A percentile compares a stretch with the other conserved stretches of the same genome.
These are phyloP conservation scores for Ophiocordyceps camponoti-floridani DNA, from an alignment of 2,329 filamentous ascomycete genomes.

Conservation along the genomic window DNA sequence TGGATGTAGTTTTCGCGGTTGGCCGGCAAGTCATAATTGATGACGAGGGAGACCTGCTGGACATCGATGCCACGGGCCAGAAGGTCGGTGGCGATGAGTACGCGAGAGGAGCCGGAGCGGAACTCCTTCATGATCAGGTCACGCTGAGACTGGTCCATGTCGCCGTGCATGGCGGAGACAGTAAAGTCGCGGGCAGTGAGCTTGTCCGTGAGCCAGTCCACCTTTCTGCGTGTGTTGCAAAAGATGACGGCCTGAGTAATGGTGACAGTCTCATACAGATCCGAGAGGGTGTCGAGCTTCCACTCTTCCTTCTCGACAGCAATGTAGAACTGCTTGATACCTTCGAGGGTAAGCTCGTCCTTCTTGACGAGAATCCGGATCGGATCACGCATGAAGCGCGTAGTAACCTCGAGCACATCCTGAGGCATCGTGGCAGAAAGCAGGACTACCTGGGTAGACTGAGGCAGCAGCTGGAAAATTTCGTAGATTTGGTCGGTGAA, in stretches of 20 bases:
- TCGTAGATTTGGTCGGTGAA: slow-evolving; percentile 99
- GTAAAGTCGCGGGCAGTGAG: slow-evolving; percentile 99
- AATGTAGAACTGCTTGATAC: slow-evolving; percentile 97
- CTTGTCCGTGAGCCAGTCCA: slow-evolving; percentile 98
- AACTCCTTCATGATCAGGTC: slow-evolving; percentile 99
- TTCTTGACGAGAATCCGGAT: slow-evolving; percentile 95
- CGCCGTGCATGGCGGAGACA: slow-evolving; percentile 95
- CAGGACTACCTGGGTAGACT: slow-evolving; percentile 94
- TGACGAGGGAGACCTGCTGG: slow-evolving; percentile 92
- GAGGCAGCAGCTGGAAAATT: slow-evolving; percentile 90
- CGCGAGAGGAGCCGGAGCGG: slow-evolving; percentile 85
- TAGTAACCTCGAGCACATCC: slow-evolving; percentile 97
- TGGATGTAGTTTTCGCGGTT: slow-evolving; percentile 99
- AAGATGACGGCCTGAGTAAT: slow-evolving; percentile 99
- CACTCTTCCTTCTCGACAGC: slow-evolving; percentile 98
- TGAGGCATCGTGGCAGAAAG: slow-evolving; percentile 93
- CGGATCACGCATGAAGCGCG: slow-evolving; percentile 98
- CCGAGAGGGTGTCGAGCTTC: slow-evolving; percentile 98
- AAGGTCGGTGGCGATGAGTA: slow-evolving; percentile 93
- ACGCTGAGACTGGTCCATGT: slow-evolving; percentile 96
- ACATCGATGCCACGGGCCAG: slow-evolving; percentile 98
- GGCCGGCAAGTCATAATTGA: slow-evolving; percentile 96
- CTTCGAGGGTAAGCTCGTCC: slow-evolving; percentile 94
- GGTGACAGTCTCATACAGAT: slow-evolving; percentile 95
- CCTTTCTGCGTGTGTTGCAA: slow-evolving; percentile 97